Evolutionary conservation across 371 early-diverging fungal genomes (phyloP).

Genomic region (Dinochytrium kinnereticum): DNA sequence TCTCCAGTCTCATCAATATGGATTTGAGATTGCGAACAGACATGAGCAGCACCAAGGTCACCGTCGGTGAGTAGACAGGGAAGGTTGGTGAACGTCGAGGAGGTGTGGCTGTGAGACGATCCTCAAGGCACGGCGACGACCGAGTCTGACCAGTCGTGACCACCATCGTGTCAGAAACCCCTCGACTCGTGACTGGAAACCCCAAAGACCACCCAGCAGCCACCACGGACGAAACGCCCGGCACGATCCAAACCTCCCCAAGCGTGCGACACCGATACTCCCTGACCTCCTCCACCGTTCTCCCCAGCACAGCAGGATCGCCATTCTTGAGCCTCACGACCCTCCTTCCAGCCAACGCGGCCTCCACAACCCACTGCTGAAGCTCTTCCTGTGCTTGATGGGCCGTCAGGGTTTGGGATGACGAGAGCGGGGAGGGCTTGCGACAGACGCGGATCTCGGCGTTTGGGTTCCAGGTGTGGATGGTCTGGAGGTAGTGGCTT

Average conservation of each 20-base stretch:
- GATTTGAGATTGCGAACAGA: slow-evolving; percentile 74
- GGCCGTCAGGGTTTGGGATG: slow-evolving; percentile 76
- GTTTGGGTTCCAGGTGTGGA: not conserved
- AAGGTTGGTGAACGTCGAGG: slow-evolving; percentile 75
- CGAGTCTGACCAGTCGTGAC: slow-evolving; percentile 77
- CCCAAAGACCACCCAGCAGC: slow-evolving; percentile 73
- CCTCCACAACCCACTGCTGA: slow-evolving; percentile 75
- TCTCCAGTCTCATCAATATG: slow-evolving; percentile 58
- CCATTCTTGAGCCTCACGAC: slow-evolving; percentile 89
- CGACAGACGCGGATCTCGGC: slow-evolving; percentile 35
- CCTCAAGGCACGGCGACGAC: slow-evolving; percentile 68
- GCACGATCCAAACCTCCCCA: slow-evolving; percentile 54
- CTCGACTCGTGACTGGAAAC: slow-evolving; percentile 82
- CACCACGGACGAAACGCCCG: slow-evolving; percentile 78
- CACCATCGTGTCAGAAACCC: slow-evolving; percentile 82
- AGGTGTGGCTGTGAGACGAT: no score
- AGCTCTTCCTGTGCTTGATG: slow-evolving; percentile 76
- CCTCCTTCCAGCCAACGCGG: slow-evolving; percentile 63
- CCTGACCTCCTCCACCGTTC: slow-evolving; percentile 81
- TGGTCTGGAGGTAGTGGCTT: slow-evolving; percentile 46
- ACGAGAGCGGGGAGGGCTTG: slow-evolving; percentile 66
- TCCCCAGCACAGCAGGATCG: slow-evolving; percentile 87
- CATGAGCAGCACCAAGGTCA: slow-evolving; percentile 83
- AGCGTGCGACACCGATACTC: not conserved
- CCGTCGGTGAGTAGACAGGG: slow-evolving; percentile 63